Conservation (phyloP, 495 filamentous ascomycete species). For the Cryomyces antarcticus region DNA sequence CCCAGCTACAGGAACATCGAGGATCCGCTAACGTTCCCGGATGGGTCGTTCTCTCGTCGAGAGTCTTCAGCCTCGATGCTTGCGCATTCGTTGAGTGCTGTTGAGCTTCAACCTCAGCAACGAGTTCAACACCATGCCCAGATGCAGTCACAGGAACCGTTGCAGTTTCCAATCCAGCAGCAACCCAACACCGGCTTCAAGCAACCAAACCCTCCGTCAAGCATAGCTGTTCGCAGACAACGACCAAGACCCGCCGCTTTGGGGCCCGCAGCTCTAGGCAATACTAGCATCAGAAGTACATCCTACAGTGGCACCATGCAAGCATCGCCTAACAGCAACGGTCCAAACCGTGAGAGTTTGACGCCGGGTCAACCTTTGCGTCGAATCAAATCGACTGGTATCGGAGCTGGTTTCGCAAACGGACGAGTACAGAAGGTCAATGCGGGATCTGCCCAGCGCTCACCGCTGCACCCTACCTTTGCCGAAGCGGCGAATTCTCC, state of each 20-base stretch:
- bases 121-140: constrained; percentile 3
- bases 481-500: constrained; percentile 18
- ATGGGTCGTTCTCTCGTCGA: constrained; percentile 4
- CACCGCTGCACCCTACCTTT: constrained; percentile 18
- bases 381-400: constrained; percentile 18
- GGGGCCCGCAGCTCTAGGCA: constrained; percentile 8
- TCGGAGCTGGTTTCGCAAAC: not conserved
- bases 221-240: constrained; percentile 17
- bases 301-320: constrained; percentile 17
- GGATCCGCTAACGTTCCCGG: constrained; percentile 8
- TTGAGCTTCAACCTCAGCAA: not conserved
- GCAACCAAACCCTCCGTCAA: constrained; percentile 13
- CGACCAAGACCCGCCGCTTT: constrained; percentile 15
- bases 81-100: constrained; percentile 8
- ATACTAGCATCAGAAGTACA: constrained; percentile 7
- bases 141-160: constrained; percentile 6
- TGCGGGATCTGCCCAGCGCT: constrained; percentile 19
- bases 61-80: constrained; percentile 7
- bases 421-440: constrained; percentile 18
- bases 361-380: constrained; percentile 13
- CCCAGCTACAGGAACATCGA: constrained; percentile 2
- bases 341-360: not conserved
- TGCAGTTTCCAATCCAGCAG: constrained; percentile 1
- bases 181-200: constrained; percentile 8
- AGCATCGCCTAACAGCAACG: constrained; percentile 6